Conservation (phyloP, 331 rosid species). For the Saraca asoca region DNA sequence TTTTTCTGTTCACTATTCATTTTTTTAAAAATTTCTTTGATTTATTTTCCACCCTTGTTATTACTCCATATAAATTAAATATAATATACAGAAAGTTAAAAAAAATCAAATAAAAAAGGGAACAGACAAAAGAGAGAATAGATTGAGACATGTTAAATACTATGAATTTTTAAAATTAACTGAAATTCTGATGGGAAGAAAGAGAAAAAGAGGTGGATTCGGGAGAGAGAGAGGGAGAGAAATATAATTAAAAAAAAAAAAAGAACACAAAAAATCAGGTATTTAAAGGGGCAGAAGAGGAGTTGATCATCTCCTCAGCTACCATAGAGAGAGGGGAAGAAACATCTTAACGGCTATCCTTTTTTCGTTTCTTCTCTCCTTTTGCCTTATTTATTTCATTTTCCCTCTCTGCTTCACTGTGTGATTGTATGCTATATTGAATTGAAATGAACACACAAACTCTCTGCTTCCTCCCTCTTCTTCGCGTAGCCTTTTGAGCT, state of each 20-base stretch:
- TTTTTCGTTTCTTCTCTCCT: not conserved
- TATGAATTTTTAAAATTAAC: conserved; percentile 6
- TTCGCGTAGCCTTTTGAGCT: not conserved
- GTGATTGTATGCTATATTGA: not conserved
- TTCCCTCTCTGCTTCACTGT: conserved; percentile 1
- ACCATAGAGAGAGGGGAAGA: conserved; percentile 14
- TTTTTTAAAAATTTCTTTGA: not conserved
- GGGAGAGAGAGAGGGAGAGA: conserved; percentile 21
- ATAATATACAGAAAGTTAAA: conserved; percentile 13
- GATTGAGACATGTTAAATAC: conserved; percentile 35
- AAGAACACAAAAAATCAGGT: conserved; percentile 28
- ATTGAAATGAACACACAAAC: too few species aligned
- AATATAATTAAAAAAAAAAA: not conserved
- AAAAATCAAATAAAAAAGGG: not conserved
- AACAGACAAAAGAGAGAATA: conserved; percentile 20
- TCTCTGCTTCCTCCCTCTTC: not conserved
- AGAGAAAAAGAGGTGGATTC: conserved; percentile 33
- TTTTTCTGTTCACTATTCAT: conserved; percentile 4
- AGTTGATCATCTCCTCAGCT: conserved; percentile 32
- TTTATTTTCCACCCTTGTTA: conserved; percentile 15
- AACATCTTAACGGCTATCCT: conserved; percentile 26
- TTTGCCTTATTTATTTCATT: not conserved
- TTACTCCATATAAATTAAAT: not conserved
- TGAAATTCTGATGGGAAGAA: not conserved
- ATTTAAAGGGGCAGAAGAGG: conserved; percentile 36